Base-by-base conservation (phyloP, 164 flowering plant species). In the Stephania japonica region DNA sequence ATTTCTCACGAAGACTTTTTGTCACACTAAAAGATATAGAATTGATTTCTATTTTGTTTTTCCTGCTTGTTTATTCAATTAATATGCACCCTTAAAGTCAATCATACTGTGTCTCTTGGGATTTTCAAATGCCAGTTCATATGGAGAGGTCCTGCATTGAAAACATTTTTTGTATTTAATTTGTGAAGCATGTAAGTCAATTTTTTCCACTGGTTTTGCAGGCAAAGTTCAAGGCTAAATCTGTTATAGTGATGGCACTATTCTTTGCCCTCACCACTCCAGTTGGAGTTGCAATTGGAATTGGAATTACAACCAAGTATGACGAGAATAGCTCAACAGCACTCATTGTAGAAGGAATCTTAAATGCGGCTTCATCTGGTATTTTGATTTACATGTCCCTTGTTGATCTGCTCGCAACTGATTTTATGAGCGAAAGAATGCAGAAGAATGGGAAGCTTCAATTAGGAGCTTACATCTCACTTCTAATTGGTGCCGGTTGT, bases 231-330 rank as follows among this genome's bases (percentile, higher is more conserved):
- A 76, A 70, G 50, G 19, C 18, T 1, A 4, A 42, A 42, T 53
- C 81, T 1, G 27, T 68, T 1, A 42, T 61, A 0, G 7, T 64
- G 8, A 81, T 81, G 83, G 70, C 73, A 32, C 65, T 76, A 3
- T 81, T 81, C 59, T 81, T 81, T 66, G 79, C 83, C 21, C 75
- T 81, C 2, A 81, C 83, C 9, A 78, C 83, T 6, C 83, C 83
- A 7, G 27, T 69, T 25, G 83, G 83, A 18, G 56, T 81, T 2
- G 77, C 72, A 16, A 42, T 81, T 5, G 83, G 83, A 0, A 73
- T 70, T 0, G 83, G 67, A 7, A 66, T 81, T 23, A 25, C 83
- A 13, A 65, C 42, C 27, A 23, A n/a, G 1, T 81, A 78, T 27
- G 56, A 62, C 1, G 77, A 73, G 50, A 75, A 63, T 5, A 76